Conservation (phyloP, 345 rosid species). For the Brassica nigra region DNA sequence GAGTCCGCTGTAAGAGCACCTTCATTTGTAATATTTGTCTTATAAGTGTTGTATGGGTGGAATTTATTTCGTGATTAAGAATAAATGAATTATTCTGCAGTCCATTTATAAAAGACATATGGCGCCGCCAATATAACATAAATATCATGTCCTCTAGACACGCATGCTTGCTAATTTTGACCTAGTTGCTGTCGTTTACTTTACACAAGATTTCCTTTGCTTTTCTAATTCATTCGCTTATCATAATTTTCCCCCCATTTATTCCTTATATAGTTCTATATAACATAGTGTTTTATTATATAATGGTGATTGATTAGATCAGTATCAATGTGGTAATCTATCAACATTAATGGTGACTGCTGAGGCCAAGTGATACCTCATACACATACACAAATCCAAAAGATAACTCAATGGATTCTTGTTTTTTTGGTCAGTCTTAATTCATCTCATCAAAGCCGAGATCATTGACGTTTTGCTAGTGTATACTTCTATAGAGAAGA, state of each 20-base stretch:
- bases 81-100: no score
- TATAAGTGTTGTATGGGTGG: no score
- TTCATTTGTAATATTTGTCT: no score
- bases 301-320: not conserved
- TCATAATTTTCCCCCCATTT: not conserved
- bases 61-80: no score
- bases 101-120: no score
- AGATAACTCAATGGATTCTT: not conserved
- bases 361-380: not conserved
- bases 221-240: not conserved
- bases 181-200: not conserved
- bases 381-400: not conserved
- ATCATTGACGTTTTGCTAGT: not conserved
- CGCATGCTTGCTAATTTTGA: constrained; percentile 1
- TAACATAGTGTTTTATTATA: not conserved
- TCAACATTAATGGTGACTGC: not conserved
- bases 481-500: not conserved
- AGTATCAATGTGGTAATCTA: not conserved
- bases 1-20: no score
- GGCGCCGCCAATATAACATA: no score
- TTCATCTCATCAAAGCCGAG: not conserved
- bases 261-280: not conserved
- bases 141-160: not conserved
- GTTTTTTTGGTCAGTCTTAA: not conserved
- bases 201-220: not conserved